Conservation (phyloP, 305 asterid genomes). For the Plantago coronopus region DNA sequence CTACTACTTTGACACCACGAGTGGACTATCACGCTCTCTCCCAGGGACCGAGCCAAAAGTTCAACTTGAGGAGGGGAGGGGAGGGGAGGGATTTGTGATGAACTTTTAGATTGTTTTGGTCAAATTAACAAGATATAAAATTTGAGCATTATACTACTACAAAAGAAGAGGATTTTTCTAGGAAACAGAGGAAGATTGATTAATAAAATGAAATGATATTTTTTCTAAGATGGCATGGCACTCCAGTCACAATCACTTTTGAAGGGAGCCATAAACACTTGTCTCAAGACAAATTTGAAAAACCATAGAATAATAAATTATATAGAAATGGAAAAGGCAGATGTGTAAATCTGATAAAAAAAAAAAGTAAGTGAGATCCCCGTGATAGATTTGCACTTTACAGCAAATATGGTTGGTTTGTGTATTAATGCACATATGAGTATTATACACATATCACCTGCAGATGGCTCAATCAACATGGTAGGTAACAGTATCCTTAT, state of each 20-base stretch:
- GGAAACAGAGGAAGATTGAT: background rate
- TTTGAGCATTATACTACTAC: too few species aligned
- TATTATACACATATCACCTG: conserved; percentile 5
- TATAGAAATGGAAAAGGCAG: background rate
- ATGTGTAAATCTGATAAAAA: background rate
- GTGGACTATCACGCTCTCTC: too few species aligned
- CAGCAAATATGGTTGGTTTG: background rate
- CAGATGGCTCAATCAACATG: background rate
- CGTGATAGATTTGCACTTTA: background rate
- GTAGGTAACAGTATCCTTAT: background rate
- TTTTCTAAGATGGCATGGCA: background rate
- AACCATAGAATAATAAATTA: background rate
- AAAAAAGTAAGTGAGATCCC: conserved; percentile 4
- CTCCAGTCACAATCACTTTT: conserved; percentile 15
- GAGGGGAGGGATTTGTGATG: too few species aligned
- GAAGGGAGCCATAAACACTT: conserved; percentile 4
- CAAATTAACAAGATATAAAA: too few species aligned
- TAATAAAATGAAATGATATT: background rate
- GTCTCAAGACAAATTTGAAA: conserved; percentile 1
- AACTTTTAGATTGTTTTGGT: too few species aligned
- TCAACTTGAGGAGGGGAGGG: too few species aligned
- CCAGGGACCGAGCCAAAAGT: too few species aligned
- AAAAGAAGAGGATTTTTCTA: too few species aligned
- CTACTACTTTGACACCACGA: too few species aligned
- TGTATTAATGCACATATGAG: background rate